Conservation (phyloP, 2,329 filamentous ascomycete genomes). For the Stachybotrys chartarum region DNA sequence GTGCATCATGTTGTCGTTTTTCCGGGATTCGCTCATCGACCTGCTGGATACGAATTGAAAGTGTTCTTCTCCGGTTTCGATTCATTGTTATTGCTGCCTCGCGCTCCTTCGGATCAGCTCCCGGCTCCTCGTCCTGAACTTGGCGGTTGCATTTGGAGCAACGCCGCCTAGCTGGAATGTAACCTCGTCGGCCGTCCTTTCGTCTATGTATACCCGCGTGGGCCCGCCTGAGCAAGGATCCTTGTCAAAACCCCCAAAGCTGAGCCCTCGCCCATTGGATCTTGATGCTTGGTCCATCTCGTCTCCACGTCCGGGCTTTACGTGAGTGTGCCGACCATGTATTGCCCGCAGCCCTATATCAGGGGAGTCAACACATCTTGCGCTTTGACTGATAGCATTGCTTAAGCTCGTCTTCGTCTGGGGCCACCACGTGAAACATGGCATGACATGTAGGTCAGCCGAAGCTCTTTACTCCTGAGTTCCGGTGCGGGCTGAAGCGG, state of each 20-base stretch:
- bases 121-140: neutral
- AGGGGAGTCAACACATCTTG: neutral
- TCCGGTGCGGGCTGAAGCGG: neutral
- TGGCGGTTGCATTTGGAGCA: neutral
- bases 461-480: neutral
- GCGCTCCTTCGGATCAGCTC: neutral
- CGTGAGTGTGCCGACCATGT: neutral
- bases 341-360: neutral
- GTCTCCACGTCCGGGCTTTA: neutral
- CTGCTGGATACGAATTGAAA: too few relatives aligned
- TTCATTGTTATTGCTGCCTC: neutral
- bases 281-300: neutral
- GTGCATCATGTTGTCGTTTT: too few relatives aligned
- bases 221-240: neutral
- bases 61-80: too few relatives aligned
- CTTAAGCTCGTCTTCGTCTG: neutral
- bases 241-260: neutral
- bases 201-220: neutral
- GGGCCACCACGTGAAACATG: neutral
- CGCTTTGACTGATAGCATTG: neutral
- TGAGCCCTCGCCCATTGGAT: neutral
- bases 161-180: neutral
- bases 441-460: neutral
- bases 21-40: too few relatives aligned
- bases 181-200: neutral